Evolutionary conservation across 176 grass and related monocot species (phyloP).

Genomic region (Triticum timopheevii): DNA sequence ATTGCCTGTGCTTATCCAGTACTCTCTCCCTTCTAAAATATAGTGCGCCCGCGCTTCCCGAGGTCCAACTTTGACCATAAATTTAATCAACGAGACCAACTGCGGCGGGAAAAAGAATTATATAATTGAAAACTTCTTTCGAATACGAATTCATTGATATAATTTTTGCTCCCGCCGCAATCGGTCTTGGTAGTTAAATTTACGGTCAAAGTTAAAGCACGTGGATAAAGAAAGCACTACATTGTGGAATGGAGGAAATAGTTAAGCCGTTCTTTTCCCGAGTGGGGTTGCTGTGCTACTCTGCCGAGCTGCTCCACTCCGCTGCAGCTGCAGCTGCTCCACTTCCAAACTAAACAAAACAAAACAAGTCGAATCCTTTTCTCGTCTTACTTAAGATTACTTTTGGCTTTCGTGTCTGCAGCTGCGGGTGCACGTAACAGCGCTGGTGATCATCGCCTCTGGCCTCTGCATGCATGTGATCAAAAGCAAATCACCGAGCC

Average conservation of each 20-base stretch:
- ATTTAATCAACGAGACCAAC: too few species aligned
- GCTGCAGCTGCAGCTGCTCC: background rate
- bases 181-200: too few species aligned
- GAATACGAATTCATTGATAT: too few species aligned
- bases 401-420: conserved; percentile 4
- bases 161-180: too few species aligned
- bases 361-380: background rate
- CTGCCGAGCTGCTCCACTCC: background rate
- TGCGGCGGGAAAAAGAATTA: too few species aligned
- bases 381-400: conserved; percentile 22
- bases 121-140: too few species aligned
- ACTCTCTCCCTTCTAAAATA: too few species aligned
- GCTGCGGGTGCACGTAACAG: background rate
- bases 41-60: too few species aligned
- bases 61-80: too few species aligned
- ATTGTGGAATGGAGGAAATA: too few species aligned
- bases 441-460: background rate
- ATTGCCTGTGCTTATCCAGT: background rate
- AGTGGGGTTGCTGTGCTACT: conserved; percentile 2
- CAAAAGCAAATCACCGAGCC: background rate
- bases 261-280: background rate
- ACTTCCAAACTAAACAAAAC: background rate
- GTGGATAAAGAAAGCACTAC: too few species aligned
- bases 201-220: too few species aligned
- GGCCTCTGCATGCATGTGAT: background rate